Percentiles rank a stretch among this genome's conserved stretches.
Evolutionary conservation across 169 alveolate genomes (phyloP).

Genomic region (Cryptosporidium canis): DNA sequence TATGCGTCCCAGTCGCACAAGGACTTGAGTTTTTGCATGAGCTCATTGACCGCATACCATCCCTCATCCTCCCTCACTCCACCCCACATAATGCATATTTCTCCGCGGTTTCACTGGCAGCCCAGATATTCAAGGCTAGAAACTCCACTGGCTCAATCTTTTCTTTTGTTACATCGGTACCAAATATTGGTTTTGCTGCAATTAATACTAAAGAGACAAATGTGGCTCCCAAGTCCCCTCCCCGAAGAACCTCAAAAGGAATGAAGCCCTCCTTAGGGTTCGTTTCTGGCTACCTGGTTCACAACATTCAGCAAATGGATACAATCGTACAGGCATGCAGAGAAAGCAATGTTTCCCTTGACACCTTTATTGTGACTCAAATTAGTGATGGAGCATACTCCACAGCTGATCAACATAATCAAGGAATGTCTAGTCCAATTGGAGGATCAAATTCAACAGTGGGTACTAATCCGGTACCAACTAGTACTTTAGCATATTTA

Average conservation of each 20-base stretch:
- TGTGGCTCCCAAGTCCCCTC: constrained; percentile 66
- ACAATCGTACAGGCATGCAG: constrained; percentile 18
- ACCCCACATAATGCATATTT: constrained; percentile 64
- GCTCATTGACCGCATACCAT: constrained; percentile 26
- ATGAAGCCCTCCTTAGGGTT: constrained; percentile 56
- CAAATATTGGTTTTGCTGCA: constrained; percentile 62
- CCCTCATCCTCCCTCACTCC: constrained; percentile 5
- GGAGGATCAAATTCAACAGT: background rate
- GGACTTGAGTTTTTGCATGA: constrained; percentile 20
- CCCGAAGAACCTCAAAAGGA: constrained; percentile 55
- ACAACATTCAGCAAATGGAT: constrained; percentile 54
- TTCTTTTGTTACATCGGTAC: constrained; percentile 24
- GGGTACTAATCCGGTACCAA: constrained; percentile 9
- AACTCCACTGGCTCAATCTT: constrained; percentile 33
- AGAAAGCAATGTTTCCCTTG: constrained; percentile 32
- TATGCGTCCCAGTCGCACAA: constrained; percentile 49
- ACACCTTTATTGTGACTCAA: constrained; percentile 41
- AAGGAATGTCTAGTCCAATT: background rate
- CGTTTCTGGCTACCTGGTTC: constrained; percentile 66
- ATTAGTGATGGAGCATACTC: background rate
- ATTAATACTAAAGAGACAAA: constrained; percentile 42
- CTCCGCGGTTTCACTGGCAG: constrained; percentile 51
- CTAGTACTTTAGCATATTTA: constrained; percentile 58
- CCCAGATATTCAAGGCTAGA: constrained; percentile 38
- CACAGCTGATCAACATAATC: background rate